A percentile compares a stretch with the other conserved stretches of the same genome.
Evolutionary conservation across 495 filamentous ascomycete genomes (phyloP).

Genomic region (Penicillium verhagenii): DNA sequence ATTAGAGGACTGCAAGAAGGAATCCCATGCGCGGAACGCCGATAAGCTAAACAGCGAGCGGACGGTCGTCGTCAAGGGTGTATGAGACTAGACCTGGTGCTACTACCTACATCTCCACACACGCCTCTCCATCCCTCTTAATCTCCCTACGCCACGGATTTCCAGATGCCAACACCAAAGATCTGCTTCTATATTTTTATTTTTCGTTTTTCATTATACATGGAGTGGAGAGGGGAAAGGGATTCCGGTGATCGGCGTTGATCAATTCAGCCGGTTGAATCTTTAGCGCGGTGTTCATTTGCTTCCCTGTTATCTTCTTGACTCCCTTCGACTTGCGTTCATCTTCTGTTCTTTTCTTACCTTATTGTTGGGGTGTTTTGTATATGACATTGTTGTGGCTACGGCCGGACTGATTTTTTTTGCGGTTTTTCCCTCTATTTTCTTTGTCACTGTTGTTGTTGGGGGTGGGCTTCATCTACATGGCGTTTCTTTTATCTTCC

Average conservation of each 20-base stretch:
- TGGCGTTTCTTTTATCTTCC: constrained; percentile 7
- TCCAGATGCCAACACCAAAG: too few species aligned
- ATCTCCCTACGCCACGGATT: too few species aligned
- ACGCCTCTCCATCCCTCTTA: background rate
- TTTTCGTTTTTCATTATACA: background rate
- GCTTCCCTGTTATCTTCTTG: constrained; percentile 1
- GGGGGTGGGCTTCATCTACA: constrained; percentile 13
- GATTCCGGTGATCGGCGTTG: constrained; percentile 7
- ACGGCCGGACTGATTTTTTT: constrained; percentile 6
- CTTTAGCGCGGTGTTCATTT: constrained; percentile 21
- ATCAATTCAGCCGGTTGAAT: constrained; percentile 17
- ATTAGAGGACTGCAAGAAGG: constrained; percentile 97
- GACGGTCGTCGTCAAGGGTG: constrained; percentile 67
- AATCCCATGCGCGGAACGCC: constrained; percentile 86
- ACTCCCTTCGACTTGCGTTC: background rate
- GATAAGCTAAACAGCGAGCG: constrained; percentile 88
- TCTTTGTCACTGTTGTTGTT: constrained; percentile 1
- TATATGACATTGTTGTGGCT: background rate
- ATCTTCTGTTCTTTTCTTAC: background rate
- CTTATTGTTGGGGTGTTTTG: background rate
- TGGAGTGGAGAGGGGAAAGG: background rate
- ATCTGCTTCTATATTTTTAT: background rate
- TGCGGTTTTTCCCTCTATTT: background rate
- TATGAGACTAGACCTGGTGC: constrained; percentile 38
- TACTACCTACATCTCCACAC: too few species aligned